Percentiles rank a stretch among this genome's conserved stretches.
Conservation (phyloP, 2,329 filamentous ascomycete genomes). For the Colletotrichum cereale region DNA sequence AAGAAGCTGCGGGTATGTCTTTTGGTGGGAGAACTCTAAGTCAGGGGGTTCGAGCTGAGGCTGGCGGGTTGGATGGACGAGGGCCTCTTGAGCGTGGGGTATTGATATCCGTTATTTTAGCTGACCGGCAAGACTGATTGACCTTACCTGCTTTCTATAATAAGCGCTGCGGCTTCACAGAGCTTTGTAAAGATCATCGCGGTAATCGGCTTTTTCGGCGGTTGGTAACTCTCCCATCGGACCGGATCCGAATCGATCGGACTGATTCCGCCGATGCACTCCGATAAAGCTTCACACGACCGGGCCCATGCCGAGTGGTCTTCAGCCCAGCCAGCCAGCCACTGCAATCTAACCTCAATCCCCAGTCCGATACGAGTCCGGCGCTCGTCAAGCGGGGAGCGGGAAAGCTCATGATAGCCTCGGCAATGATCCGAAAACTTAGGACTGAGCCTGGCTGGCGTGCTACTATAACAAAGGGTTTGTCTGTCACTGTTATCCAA, state of each 20-base stretch:
- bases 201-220: background rate
- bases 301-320: background rate
- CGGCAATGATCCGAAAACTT: background rate
- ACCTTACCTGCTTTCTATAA: background rate
- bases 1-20: too few relatives aligned
- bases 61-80: background rate
- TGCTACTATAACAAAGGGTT: conserved; percentile 2
- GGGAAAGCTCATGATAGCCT: background rate
- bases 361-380: background rate
- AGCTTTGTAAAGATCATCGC: background rate
- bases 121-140: background rate
- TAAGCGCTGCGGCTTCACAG: background rate
- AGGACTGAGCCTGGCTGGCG: background rate
- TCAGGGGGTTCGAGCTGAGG: background rate
- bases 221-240: background rate
- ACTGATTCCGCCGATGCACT: background rate
- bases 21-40: background rate
- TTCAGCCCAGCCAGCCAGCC: background rate
- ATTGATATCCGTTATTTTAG: background rate
- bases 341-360: background rate
- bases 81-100: background rate
- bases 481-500: background rate
- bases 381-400: background rate
- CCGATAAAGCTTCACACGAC: background rate
- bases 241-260: background rate